These are phyloP conservation scores for Blastobotrys petasosporus DNA, from an alignment of 1,139 yeast species.

Conservation along the genomic window DNA sequence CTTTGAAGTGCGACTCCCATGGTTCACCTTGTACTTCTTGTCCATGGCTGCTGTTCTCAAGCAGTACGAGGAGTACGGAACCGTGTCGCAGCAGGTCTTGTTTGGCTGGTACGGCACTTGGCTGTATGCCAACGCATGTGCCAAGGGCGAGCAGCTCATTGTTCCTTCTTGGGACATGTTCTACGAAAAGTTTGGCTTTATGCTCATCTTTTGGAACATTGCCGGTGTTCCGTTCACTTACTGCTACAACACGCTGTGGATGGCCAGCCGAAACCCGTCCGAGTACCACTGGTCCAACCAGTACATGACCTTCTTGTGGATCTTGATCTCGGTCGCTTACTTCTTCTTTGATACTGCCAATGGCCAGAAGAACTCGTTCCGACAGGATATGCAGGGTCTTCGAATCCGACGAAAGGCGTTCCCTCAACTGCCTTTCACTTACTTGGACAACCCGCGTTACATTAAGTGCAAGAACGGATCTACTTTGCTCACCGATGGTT, in stretches of 20 bases:
- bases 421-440: conserved; percentile 87
- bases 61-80: conserved; percentile 79
- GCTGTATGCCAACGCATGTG: conserved; percentile 93
- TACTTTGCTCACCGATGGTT: conserved; percentile 80
- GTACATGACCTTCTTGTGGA: conserved; percentile 54
- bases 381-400: conserved; percentile 83
- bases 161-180: conserved; percentile 99
- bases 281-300: conserved; percentile 67
- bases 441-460: conserved; percentile 74
- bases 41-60: conserved; percentile 67
- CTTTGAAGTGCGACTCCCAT: conserved; percentile 93
- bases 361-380: conserved; percentile 91
- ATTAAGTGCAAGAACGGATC: conserved; percentile 83
- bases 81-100: conserved; percentile 67
- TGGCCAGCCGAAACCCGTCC: conserved; percentile 74
- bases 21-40: conserved; percentile 84
- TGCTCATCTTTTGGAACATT: conserved; percentile 97
- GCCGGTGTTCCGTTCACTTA: conserved; percentile 99
- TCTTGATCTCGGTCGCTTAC: conserved; percentile 60
- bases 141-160: conserved; percentile 94
- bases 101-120: conserved; percentile 80
- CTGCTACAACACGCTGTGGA: conserved; percentile 83
- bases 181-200: conserved; percentile 95
- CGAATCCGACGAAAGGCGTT: conserved; percentile 68
- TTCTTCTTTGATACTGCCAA: conserved; percentile 93